Evolutionary conservation across 768 basidiomycete species (phyloP), one percentile per base, ranked within the genome.

Genomic region (Naganishia onofrii): DNA sequence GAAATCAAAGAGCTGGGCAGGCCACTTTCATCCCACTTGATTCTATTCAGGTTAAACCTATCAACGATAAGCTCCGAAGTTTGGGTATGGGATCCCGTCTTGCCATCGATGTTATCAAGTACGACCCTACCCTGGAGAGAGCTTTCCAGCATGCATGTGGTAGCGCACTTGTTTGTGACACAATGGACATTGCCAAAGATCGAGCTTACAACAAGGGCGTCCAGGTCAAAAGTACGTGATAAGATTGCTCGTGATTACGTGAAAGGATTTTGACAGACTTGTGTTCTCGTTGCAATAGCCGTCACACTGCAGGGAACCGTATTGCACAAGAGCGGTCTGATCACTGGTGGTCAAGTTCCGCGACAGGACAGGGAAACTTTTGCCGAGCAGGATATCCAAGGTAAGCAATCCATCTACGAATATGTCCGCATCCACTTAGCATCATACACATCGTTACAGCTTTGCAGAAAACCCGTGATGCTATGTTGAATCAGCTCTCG

Each of bases 11-110:
- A 42, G 88, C 90, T 0, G 96, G 95, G 0, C 92, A 93, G 82
- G 95, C 95, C 15, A 99, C 96, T 0, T 98, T 98, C 83, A 90
- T 99, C 55, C 96, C 96, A 0, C 88, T 99, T n/a, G 95, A 98
- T 79, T 94, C 93, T 10, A 95, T 98, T 74, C 91, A 93, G 77
- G 89, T 90, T 38, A 97, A 95, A 79, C 88, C 93, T 1, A 85
- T 93, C 72, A 93, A 93, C 73, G 96, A 98, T 82, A 93, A 93
- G 79, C 93, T 91, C 82, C 88, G 96, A 28, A 89, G 90, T 6
- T 92, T 94, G 76, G 91, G 90, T 2, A 91, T 92, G 74, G 91
- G 91, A 0, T 90, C 91, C 3, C 84, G 92, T 53, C 84, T 93
- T 8, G 92, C 92, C 7, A 88, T 93, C 31, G 92, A 94, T 74